Conservation (phyloP, 106 monocot genomes). For the Agapanthus africanus region DNA sequence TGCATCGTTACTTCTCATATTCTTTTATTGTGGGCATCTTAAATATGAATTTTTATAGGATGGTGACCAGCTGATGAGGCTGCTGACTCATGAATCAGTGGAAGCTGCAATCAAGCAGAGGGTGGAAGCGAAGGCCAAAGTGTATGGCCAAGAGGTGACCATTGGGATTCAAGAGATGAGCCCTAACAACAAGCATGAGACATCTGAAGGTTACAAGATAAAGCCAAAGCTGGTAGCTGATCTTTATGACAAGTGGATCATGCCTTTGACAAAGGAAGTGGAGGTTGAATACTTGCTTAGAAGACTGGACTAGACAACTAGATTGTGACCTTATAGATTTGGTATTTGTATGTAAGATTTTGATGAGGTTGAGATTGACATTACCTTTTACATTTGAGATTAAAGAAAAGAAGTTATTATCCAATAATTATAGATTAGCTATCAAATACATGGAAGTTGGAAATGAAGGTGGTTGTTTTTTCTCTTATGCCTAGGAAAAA, state of each 20-base stretch:
- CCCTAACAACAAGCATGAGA: background rate
- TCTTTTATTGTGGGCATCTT: too few relatives aligned
- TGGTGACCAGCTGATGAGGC: slow-evolving; percentile 45
- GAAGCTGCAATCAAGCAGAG: slow-evolving; percentile 57
- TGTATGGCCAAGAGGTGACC: slow-evolving; percentile 65
- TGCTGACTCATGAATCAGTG: slow-evolving; percentile 76
- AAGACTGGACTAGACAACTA: slow-evolving; percentile 76
- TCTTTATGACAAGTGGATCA: slow-evolving; percentile 79
- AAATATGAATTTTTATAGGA: too few relatives aligned
- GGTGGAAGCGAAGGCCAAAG: slow-evolving; percentile 59
- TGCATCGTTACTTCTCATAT: background rate
- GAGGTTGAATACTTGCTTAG: slow-evolving; percentile 75
- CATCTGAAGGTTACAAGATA: slow-evolving; percentile 58
- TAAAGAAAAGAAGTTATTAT: too few relatives aligned
- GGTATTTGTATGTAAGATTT: background rate
- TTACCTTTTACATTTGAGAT: too few relatives aligned
- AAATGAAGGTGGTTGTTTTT: too few relatives aligned
- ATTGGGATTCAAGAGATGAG: slow-evolving; percentile 19
- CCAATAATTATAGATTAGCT: too few relatives aligned
- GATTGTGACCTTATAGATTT: too few relatives aligned
- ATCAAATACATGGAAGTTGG: too few relatives aligned
- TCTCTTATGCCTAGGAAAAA: too few relatives aligned
- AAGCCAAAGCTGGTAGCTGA: slow-evolving; percentile 57
- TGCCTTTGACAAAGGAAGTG: slow-evolving; percentile 93
- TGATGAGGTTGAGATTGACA: too few relatives aligned